Conservation (phyloP, 345 rosid genomes). For the Citrus trifoliata region DNA sequence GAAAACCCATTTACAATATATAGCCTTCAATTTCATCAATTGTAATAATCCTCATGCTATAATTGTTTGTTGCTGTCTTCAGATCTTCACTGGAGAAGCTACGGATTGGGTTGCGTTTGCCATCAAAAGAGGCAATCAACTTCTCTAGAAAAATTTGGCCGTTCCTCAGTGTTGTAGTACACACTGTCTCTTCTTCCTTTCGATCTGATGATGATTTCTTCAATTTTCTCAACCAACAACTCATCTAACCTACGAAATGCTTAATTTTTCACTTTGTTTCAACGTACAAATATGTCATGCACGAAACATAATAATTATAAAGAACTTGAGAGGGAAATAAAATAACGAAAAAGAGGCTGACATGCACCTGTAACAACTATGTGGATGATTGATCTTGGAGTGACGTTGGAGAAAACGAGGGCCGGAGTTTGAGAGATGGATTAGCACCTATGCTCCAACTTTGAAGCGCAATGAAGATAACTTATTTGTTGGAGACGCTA, state of each 20-base stretch:
- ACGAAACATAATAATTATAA: background rate
- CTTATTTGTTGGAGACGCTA: too few relatives aligned
- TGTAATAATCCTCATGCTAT: background rate
- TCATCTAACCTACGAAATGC: background rate
- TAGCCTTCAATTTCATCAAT: background rate
- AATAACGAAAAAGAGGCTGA: background rate
- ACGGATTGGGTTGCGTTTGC: background rate
- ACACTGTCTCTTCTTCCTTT: background rate
- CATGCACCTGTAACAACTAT: background rate
- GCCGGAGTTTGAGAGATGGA: too few relatives aligned
- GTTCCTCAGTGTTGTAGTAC: background rate
- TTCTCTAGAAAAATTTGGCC: background rate
- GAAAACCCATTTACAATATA: background rate
- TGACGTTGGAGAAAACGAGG: too few relatives aligned
- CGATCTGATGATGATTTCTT: background rate
- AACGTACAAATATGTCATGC: background rate
- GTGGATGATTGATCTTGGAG: too few relatives aligned
- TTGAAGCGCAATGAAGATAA: too few relatives aligned
- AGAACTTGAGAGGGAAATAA: background rate
- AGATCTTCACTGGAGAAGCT: conserved; percentile 9
- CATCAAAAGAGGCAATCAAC: too few relatives aligned
- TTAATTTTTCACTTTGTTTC: background rate
- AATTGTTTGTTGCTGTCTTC: conserved; percentile 4
- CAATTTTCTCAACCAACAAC: background rate
- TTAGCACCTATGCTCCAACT: too few relatives aligned